A percentile compares a stretch with the other conserved stretches of the same genome.
These are phyloP conservation scores for Microbotryum violaceum DNA, from an alignment of 1,284 basidiomycete species.

Conservation along the genomic window DNA sequence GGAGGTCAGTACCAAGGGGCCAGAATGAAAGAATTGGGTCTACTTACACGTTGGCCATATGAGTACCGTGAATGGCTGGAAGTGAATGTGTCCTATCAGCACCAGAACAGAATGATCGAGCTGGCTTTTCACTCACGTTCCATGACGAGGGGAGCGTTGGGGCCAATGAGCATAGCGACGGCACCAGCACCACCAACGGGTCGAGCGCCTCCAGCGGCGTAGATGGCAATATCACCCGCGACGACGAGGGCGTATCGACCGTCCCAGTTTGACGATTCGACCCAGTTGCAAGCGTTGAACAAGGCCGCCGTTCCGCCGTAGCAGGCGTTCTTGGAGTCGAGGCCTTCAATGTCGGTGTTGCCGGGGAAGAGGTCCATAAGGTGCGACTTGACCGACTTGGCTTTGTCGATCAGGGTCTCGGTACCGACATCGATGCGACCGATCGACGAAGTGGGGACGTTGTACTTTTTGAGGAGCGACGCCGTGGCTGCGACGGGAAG, in stretches of 20 bases:
- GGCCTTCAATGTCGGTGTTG: conserved; percentile 96
- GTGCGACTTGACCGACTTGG: conserved; percentile 96
- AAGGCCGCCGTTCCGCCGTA: conserved; percentile 97
- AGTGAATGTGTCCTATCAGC: not conserved
- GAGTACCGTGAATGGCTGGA: conserved; percentile 85
- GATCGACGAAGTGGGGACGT: conserved; percentile 91
- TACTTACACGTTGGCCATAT: conserved; percentile 92
- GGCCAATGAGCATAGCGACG: conserved; percentile 88
- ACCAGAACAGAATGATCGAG: not conserved
- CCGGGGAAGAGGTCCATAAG: conserved; percentile 98
- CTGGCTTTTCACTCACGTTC: conserved; percentile 65
- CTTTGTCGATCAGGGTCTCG: conserved; percentile 99
- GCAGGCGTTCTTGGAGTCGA: conserved; percentile 99
- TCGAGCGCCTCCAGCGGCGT: conserved; percentile 89
- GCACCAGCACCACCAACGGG: conserved; percentile 97
- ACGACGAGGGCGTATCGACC: conserved; percentile 97
- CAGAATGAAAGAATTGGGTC: too few relatives aligned
- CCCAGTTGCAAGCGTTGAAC: conserved; percentile 90
- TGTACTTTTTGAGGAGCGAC: conserved; percentile 84
- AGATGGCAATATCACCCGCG: conserved; percentile 94
- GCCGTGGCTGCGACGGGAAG: conserved; percentile 44
- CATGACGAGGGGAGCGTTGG: conserved; percentile 86
- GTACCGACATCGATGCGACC: conserved; percentile 97
- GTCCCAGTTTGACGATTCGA: conserved; percentile 95
- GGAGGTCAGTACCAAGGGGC: not conserved